Evolutionary conservation across 208 protist genomes (phyloP).

Genomic region (Trichomonas vaginalis): DNA sequence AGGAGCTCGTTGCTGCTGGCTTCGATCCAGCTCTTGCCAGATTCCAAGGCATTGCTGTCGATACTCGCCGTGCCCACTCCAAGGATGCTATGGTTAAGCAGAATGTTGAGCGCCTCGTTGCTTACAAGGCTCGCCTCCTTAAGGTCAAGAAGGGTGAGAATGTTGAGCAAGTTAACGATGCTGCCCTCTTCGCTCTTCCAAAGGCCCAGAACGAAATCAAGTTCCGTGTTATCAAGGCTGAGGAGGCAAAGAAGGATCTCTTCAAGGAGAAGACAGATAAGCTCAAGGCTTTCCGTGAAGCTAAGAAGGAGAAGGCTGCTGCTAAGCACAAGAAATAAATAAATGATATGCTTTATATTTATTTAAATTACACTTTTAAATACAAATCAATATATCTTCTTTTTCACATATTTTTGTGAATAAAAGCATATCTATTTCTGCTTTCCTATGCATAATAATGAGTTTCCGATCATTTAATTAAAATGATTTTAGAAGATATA

Average conservation of each 20-base stretch:
- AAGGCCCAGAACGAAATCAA: background rate
- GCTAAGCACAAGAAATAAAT: conserved; percentile 10
- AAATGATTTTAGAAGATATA: too few relatives aligned
- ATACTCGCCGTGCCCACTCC: background rate
- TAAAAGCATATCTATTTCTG: too few relatives aligned
- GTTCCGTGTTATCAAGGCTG: background rate
- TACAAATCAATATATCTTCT: too few relatives aligned
- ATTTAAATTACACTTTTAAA: too few relatives aligned
- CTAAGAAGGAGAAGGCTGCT: background rate
- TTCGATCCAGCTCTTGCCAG: background rate
- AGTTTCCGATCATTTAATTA: too few relatives aligned
- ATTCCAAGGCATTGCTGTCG: conserved; percentile 7
- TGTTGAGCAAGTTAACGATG: background rate
- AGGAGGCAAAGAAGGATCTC: background rate
- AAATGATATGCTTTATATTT: too few relatives aligned
- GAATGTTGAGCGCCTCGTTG: background rate
- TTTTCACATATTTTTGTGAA: too few relatives aligned
- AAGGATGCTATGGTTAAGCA: background rate
- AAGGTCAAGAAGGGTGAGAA: background rate
- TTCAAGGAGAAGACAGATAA: background rate
- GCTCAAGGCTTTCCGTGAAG: background rate
- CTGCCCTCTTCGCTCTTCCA: background rate
- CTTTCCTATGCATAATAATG: too few relatives aligned
- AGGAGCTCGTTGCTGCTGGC: conserved; percentile 39
- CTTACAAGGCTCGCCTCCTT: background rate